Conservation (phyloP, 148 eudicot genomes). For the Amaranthus palmeri region DNA sequence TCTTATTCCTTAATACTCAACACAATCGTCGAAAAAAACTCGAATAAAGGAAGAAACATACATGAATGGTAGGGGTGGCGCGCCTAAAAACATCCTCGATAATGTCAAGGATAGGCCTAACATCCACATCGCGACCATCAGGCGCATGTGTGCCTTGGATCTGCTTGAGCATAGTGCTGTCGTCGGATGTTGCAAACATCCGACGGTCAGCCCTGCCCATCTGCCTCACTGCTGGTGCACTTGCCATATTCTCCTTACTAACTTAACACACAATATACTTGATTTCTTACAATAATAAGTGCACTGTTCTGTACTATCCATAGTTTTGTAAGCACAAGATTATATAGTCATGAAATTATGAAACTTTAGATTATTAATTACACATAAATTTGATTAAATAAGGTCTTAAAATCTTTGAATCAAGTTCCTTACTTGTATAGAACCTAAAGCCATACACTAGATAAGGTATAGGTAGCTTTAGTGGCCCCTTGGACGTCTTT, state of each 20-base stretch:
- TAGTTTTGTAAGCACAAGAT: neutral
- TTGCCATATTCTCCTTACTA: constrained; percentile 9
- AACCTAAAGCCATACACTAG: constrained; percentile 38
- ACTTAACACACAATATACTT: neutral
- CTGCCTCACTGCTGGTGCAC: constrained; percentile 32
- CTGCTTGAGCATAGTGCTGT: constrained; percentile 66
- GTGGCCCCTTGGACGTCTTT: constrained; percentile 27
- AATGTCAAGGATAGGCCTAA: constrained; percentile 52
- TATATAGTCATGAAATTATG: constrained; percentile 34
- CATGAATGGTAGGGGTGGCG: constrained; percentile 41
- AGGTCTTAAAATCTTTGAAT: constrained; percentile 28
- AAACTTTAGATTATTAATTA: constrained; percentile 11
- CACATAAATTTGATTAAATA: neutral
- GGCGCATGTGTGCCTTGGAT: constrained; percentile 69
- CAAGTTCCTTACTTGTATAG: constrained; percentile 82
- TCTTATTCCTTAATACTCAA: neutral
- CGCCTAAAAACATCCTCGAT: constrained; percentile 52
- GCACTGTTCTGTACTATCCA: constrained; percentile 9
- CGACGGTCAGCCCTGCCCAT: constrained; percentile 48
- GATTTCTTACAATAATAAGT: neutral
- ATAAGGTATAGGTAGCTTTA: constrained; percentile 28
- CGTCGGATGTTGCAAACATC: constrained; percentile 70
- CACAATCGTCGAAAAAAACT: neutral
- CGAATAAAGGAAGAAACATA: neutral
- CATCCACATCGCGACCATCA: constrained; percentile 66